Evolutionary conservation across 1,139 yeast genomes (phyloP), one percentile per base, ranked within the genome.

Genomic region (Debaryomyces psychrophilus): DNA sequence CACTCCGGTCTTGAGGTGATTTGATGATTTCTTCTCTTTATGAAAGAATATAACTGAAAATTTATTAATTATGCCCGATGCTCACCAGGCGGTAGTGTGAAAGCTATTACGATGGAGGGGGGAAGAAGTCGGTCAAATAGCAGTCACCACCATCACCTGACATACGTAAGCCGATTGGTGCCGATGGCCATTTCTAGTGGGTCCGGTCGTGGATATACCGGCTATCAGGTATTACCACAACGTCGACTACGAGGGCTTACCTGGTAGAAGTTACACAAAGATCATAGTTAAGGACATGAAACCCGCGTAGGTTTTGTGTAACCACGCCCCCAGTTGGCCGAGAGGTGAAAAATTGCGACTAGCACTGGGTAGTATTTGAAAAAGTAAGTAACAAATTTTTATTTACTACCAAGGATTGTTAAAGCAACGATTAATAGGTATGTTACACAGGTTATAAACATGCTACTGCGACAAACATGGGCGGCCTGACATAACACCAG

Each of bases 1-100:
- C 95, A 90, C 97, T 90, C 97, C 97, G 97, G 97, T 88, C 88
- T 79, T 67, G 61, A 59, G 34, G 45, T 36, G 35, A 41, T 31
- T 34, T 34, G 26, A 28, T 33, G 34, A 41, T 27, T 14, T 26
- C 27, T 39, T 12, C 25, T 25, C 54, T 46, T 47, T 48, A 48
- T 43, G 44, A 47, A 43, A 42, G 17, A 28, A 14, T 35, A 22
- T 36, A 22, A 31, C 37, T 41, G 47, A 41, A 44, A 50, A 44
- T 28, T 46, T 31, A 22, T 37, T 38, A 31, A 43, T 31, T 17
- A 17, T 42, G 35, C 22, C 37, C 39, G 38, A 31, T 28, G 36
- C 41, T 42, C 39, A 42, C 45, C 31, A 37, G 33, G 12, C 15
- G 28, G 33, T 9, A 31, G 25, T 9, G 46, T 29, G 33, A 29